Evolutionary conservation across 2,329 filamentous ascomycete genomes (phyloP).

Genomic region (Fusarium nanum): DNA sequence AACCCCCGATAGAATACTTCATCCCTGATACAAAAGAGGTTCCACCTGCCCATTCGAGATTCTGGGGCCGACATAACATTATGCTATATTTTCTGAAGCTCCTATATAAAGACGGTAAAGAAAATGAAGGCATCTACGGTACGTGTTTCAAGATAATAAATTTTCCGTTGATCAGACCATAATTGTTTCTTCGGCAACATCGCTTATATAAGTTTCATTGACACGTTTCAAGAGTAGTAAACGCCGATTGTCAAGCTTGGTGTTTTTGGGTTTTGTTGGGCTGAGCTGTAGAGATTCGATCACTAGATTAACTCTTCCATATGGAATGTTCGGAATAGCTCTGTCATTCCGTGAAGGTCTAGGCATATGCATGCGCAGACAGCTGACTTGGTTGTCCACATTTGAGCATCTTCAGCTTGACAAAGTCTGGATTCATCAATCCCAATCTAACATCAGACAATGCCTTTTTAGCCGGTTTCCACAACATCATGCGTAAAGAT

Average conservation of each 20-base stretch:
- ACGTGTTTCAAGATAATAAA: not conserved
- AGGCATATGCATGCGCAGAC: not conserved
- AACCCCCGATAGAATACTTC: not conserved
- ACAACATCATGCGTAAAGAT: not conserved
- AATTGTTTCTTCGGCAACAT: not conserved
- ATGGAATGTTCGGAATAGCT: not conserved
- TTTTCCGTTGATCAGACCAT: not conserved
- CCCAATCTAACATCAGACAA: not conserved
- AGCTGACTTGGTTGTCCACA: not conserved
- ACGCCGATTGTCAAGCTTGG: too few relatives aligned
- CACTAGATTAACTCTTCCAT: not conserved
- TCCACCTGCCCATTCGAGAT: not conserved
- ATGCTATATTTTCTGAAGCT: not conserved
- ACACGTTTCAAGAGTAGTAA: not conserved
- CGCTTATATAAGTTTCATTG: slow-evolving; percentile 1
- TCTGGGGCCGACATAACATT: not conserved
- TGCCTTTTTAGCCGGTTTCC: not conserved
- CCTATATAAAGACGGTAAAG: not conserved
- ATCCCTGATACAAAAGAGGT: not conserved
- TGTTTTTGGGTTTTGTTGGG: not conserved
- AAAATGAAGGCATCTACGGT: not conserved
- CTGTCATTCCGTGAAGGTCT: not conserved
- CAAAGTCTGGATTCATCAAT: not conserved
- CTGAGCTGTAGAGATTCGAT: not conserved
- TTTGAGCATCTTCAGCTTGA: not conserved